Conservation (phyloP, 2,329 filamentous ascomycete species). For the Beauveria sp. region DNA sequence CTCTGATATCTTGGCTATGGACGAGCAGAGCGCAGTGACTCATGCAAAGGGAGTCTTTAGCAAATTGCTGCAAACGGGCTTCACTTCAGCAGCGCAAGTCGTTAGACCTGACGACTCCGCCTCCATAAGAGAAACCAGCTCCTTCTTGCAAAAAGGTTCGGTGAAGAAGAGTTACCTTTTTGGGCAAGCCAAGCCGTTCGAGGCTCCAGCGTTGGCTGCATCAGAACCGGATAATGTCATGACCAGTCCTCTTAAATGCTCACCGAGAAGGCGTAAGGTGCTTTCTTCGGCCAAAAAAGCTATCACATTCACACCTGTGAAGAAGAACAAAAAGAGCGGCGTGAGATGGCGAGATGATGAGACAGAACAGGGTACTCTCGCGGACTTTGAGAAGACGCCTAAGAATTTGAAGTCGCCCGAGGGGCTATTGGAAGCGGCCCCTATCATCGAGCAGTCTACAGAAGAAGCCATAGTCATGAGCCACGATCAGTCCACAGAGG, state of each 20-base stretch:
- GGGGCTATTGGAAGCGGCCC: conserved; percentile 37
- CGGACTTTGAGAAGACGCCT: conserved; percentile 88
- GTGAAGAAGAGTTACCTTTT: conserved; percentile 53
- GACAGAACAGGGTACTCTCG: conserved; percentile 71
- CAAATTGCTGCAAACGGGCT: conserved; percentile 70
- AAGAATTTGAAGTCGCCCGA: conserved; percentile 57
- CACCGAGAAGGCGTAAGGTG: conserved; percentile 71
- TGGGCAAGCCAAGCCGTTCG: conserved; percentile 30
- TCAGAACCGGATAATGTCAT: conserved; percentile 22
- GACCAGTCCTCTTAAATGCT: conserved; percentile 58
- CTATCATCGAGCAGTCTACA: conserved; percentile 18
- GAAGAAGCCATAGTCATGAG: conserved; percentile 7
- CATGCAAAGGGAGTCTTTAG: conserved; percentile 71
- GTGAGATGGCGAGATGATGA: conserved; percentile 93
- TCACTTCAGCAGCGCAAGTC: conserved; percentile 67
- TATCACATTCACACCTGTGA: conserved; percentile 74
- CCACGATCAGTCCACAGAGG: conserved; percentile 29
- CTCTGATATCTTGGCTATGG: conserved; percentile 73
- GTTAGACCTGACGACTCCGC: conserved; percentile 78
- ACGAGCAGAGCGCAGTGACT: conserved; percentile 72
- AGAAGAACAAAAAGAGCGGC: conserved; percentile 60
- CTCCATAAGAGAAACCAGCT: conserved; percentile 56
- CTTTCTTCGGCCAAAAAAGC: conserved; percentile 56
- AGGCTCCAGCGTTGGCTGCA: conserved; percentile 33
- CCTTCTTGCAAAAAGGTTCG: conserved; percentile 65